Base-by-base conservation (phyloP, 2,329 filamentous ascomycete genomes). In the Lachnum nothofagi region DNA sequence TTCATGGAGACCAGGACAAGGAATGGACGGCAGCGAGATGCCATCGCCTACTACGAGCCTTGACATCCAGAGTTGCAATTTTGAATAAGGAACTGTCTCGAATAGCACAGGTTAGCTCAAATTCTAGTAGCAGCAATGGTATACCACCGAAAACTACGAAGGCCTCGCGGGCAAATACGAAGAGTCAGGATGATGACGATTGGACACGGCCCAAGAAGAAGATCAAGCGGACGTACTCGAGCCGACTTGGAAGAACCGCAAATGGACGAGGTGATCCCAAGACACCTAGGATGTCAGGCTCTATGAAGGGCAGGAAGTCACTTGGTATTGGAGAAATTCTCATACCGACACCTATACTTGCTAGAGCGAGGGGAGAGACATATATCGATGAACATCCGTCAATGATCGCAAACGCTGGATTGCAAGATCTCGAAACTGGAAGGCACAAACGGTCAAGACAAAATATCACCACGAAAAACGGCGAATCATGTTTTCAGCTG, bases 1-100 rank as follows among this genome's bases (percentile, higher is more conserved):
- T 54, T 17, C 31, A 54, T 27, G 47, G 50, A 9, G 55, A 59
- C 34, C 39, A 43, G 10, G 55, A 58, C 37, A 55, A 59, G 42
- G 60, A 63, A 50, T 66, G 71, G 71, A 73, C 70, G 9, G 61
- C 70, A 19, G 64, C 70, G 27, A 66, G 70, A 49, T 73, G 71
- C 45, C 65, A 72, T 45, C 68, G 71, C 19, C 56, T 74, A 35
- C 63, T 74, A 27, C 68, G 71, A 25, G 68, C 70, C 6, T 56
- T 74, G 46, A 64, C 69, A 23, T 73, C 71, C 10, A 64, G 70
- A 38, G 67, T 74, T 29, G 62, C 67, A 52, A 67, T 69, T 29
- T 56, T 74, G 3, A 65, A 64, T 20, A 71, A 66, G 48, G 65
- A 68, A 4, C 46, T 61, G 14, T 46, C 55, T 34, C 48, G 53